Evolutionary conservation across 768 basidiomycete species (phyloP), one percentile per base, ranked within the genome.

Genomic region (Tricholoma saponaceum): DNA sequence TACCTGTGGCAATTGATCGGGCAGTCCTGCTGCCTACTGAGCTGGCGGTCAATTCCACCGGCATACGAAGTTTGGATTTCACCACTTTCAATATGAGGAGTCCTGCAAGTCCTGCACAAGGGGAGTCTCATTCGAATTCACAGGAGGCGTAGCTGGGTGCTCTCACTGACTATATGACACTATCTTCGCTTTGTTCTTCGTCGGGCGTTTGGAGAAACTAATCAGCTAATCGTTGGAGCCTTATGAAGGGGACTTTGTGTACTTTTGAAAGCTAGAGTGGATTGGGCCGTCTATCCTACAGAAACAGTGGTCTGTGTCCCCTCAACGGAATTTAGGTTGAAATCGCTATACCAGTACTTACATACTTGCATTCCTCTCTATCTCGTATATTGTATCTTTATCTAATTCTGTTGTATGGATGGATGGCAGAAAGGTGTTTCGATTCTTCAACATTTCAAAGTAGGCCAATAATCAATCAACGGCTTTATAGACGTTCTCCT

Each of bases 1-100:
- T 88, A 4, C 86, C 86, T 37, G 81, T 87, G 12, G 85, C 85
- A 3, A 79, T 89, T 14, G 85, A 87, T 70, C 77, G 85, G 52
- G 84, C 86, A 9, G 72, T 78, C 3, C 55, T 74, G 23, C 64
- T 76, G 2, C 76, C 76, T 7, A 67, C 52, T 20, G 76, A 78
- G 32, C 62, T 77, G 10, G 47, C n/a, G 3, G 26, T 50, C 2
- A 30, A 50, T 28, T 28, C 25, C 5, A 5, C 47, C n/a, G 26
- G 26, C 28, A 2, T 30, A 13, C 47, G 28, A 50, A 30, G 26
- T 50, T 23, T n/a, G 30, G 26, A 50, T n/a, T 8, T 4, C 2
- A 7, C n/a, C 16, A n/a, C 13, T 50, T 28, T 28, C n/a, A 25
- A 47, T 16, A 16, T 26, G 25, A 8, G 2, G 3, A 4, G 44